These are phyloP conservation scores for Clonostachys solani DNA, from an alignment of 2,329 filamentous ascomycete species.

Conservation along the genomic window DNA sequence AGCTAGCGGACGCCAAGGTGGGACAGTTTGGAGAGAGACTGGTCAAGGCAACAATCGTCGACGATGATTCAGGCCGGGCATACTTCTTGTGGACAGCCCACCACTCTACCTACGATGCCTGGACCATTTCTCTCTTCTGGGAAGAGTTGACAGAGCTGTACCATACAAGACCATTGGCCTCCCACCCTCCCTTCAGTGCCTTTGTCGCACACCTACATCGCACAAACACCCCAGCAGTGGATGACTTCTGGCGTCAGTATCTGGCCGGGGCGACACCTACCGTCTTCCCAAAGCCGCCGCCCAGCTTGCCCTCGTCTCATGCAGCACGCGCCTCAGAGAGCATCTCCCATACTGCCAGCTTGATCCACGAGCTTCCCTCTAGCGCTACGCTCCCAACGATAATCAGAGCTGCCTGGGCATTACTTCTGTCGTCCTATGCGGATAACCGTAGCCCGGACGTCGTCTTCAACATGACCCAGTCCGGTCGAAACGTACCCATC, in stretches of 20 bases:
- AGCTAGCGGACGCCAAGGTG: constrained; percentile 14
- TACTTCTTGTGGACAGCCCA: constrained; percentile 8
- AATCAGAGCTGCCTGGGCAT: constrained; percentile 18
- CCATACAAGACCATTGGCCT: neutral
- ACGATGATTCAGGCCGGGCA: neutral
- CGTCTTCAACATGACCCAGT: constrained; percentile 13
- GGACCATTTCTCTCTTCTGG: neutral
- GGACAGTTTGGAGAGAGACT: neutral
- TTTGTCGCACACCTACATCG: constrained; percentile 5
- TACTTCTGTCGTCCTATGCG: constrained; percentile 10
- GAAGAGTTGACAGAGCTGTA: neutral
- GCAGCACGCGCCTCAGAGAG: constrained; percentile 5
- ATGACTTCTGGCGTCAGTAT: neutral
- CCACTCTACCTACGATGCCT: constrained; percentile 11
- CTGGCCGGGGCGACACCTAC: neutral
- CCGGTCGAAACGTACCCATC: constrained; percentile 11
- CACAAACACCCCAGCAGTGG: neutral
- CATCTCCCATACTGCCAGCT: constrained; percentile 8
- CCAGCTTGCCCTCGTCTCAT: constrained; percentile 9
- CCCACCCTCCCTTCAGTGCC: neutral
- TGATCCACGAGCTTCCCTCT: neutral
- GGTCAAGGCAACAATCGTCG: neutral
- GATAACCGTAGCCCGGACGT: constrained; percentile 6
- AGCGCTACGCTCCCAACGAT: constrained; percentile 9
- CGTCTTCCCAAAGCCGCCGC: neutral